phyloP scores from a whole-genome alignment of 2,329 filamentous ascomycete species.

The Exophiala phaeomuriformis region DNA sequence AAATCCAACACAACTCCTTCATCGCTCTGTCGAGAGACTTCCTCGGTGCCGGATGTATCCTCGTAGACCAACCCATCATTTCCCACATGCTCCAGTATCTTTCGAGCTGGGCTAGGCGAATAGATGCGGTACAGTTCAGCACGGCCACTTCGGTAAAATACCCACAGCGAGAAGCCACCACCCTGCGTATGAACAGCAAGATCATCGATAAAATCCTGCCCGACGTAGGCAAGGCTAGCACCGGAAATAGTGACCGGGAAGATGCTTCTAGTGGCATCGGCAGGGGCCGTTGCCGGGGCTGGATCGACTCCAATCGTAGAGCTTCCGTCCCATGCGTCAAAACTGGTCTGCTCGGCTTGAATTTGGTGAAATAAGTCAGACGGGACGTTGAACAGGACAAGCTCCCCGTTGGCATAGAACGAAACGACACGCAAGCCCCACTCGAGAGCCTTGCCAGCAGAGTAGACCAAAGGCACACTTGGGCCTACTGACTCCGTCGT shows the following conservation, averaged over 20 bases:
- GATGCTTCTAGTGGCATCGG: not conserved
- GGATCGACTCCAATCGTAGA: constrained; percentile 12
- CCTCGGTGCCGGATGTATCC: not conserved
- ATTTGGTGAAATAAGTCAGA: constrained; percentile 45
- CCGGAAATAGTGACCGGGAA: constrained; percentile 7
- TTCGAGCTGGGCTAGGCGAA: constrained; percentile 2
- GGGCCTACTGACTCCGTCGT: constrained; percentile 16
- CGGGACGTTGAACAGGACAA: constrained; percentile 57
- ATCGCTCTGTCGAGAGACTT: not conserved
- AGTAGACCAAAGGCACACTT: constrained; percentile 48
- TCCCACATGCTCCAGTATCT: constrained; percentile 7
- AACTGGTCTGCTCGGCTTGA: constrained; percentile 5
- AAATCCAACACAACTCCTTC: not conserved
- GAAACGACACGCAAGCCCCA: constrained; percentile 55
- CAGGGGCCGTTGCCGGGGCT: not conserved
- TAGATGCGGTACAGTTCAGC: constrained; percentile 19
- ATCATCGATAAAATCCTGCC: constrained; percentile 18
- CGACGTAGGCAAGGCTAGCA: constrained; percentile 10
- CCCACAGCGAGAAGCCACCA: constrained; percentile 24
- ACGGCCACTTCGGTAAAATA: constrained; percentile 18
- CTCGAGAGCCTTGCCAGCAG: constrained; percentile 49
- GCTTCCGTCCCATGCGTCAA: constrained; percentile 24
- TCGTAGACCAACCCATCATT: constrained; percentile 20
- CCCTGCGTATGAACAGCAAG: constrained; percentile 20
- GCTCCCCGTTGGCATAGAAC: constrained; percentile 43